These are phyloP conservation scores for Viola odorata DNA, from an alignment of 345 rosid genomes.

Conservation along the genomic window DNA sequence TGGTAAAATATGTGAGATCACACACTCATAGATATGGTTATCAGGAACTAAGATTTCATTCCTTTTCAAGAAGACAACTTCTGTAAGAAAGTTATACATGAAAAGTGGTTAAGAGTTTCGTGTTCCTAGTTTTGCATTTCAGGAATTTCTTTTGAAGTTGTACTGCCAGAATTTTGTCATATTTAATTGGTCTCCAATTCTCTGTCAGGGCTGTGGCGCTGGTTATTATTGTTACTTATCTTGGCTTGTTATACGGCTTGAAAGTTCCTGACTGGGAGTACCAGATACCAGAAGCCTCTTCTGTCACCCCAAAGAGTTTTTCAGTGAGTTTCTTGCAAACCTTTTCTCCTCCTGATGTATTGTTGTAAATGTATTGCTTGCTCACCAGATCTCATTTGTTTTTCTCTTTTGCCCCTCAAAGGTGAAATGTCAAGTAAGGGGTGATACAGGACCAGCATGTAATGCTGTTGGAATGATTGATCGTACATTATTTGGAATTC, in stretches of 20 bases:
- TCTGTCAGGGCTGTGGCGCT: constrained; percentile 50
- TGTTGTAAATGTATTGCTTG: neutral
- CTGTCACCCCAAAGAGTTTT: constrained; percentile 34
- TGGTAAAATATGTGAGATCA: too few relatives aligned
- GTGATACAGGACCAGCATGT: constrained; percentile 80
- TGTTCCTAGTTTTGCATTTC: too few relatives aligned
- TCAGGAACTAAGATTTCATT: too few relatives aligned
- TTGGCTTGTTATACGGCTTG: constrained; percentile 57
- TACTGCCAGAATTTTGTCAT: neutral
- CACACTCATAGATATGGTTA: too few relatives aligned
- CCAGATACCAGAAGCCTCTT: constrained; percentile 45
- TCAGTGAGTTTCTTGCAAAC: constrained; percentile 32
- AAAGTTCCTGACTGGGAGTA: constrained; percentile 78
- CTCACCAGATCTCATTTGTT: neutral
- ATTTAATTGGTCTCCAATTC: neutral
- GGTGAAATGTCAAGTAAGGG: constrained; percentile 76
- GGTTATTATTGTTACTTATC: constrained; percentile 40
- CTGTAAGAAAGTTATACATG: too few relatives aligned
- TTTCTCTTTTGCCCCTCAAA: constrained; percentile 19
- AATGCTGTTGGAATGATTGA: constrained; percentile 85
- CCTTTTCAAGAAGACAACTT: too few relatives aligned
- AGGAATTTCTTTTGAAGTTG: neutral
- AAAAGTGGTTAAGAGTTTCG: too few relatives aligned
- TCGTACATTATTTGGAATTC: constrained; percentile 56
- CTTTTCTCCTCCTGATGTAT: neutral